A percentile compares a stretch with the other conserved stretches of the same genome.
phyloP scores from a whole-genome alignment of 768 basidiomycete species.

The Suillus fuscotomentosus region DNA sequence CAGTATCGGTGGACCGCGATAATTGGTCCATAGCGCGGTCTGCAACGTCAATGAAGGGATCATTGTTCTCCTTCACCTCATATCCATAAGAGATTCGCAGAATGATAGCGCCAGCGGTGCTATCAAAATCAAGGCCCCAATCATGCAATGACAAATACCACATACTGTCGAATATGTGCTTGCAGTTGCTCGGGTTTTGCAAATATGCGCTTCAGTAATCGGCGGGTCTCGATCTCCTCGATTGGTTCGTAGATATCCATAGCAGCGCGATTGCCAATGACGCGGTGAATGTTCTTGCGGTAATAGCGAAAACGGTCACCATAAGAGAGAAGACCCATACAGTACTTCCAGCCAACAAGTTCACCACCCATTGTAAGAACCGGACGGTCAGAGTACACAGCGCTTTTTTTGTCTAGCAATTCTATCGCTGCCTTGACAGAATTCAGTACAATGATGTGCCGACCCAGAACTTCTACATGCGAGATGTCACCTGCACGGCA shows the following conservation, averaged over 20 bases:
- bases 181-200: constrained; percentile 35
- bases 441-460: constrained; percentile 56
- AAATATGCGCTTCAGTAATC: constrained; percentile 40
- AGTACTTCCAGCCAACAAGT: constrained; percentile 31
- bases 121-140: constrained; percentile 13
- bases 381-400: constrained; percentile 66
- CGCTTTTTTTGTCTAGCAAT: constrained; percentile 64
- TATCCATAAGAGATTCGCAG: constrained; percentile 55
- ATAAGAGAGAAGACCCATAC: constrained; percentile 36
- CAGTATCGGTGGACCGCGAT: constrained; percentile 45
- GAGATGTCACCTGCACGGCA: constrained; percentile 53
- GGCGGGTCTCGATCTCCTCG: constrained; percentile 41
- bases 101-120: constrained; percentile 52
- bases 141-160: background rate
- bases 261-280: constrained; percentile 40
- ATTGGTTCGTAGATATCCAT: constrained; percentile 33
- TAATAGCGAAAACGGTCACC: constrained; percentile 41
- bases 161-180: constrained; percentile 41
- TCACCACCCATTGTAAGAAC: constrained; percentile 38
- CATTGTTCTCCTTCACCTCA: constrained; percentile 47
- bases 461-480: constrained; percentile 59
- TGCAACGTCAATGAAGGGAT: constrained; percentile 51
- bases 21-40: constrained; percentile 52
- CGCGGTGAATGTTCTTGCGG: constrained; percentile 38
- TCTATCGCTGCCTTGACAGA: constrained; percentile 50